Evolutionary conservation across 305 asterid genomes (phyloP), one percentile per base, ranked within the genome.

Genomic region (Plantago lanceolata): DNA sequence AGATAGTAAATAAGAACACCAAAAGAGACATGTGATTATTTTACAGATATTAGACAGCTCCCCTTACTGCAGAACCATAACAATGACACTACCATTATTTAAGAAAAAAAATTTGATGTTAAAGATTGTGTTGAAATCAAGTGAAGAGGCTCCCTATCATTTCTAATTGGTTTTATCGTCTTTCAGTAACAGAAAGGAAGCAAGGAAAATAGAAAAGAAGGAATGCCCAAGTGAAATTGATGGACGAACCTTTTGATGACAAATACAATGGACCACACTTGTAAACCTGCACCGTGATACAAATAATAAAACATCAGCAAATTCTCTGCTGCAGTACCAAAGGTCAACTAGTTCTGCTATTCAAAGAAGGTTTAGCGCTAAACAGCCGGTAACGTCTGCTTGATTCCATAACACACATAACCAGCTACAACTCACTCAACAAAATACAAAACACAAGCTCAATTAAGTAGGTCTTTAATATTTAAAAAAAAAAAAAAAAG

Each of bases 191-290:
- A 9, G 15, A 12, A 40, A 11, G 47, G 47, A 40, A 40, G 15
- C 14, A 0, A 3, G 47, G 14, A 12, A 40, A 11, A 9, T 37
- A 37, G 13, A 63, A 6, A 48, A 54, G 77, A 70, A 63, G 26
- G 61, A 51, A 47, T 13, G 63, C 55, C 35, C 55, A 44, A 51
- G 67, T 52, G 61, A 61, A 81, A 76, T 31, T 68, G 75, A 65
- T 66, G 67, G 63, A 70, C 79, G 65, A 50, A 94, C 99, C 99
- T 90, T 81, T 94, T 58, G 97, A 94, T 66, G 99, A 90, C 77
- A 94, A 77, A 83, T 84, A 90, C 53, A 94, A 80, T 52, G 96
- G 91, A 64, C 99, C 99, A 61, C 88, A 86, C 80, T 80, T 94
- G 80, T 86, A 90, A 48, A 94, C 96, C 99, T 94, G 99, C 87